Conservation (phyloP, 2,329 filamentous ascomycete species). For the Didymella segeticola region DNA sequence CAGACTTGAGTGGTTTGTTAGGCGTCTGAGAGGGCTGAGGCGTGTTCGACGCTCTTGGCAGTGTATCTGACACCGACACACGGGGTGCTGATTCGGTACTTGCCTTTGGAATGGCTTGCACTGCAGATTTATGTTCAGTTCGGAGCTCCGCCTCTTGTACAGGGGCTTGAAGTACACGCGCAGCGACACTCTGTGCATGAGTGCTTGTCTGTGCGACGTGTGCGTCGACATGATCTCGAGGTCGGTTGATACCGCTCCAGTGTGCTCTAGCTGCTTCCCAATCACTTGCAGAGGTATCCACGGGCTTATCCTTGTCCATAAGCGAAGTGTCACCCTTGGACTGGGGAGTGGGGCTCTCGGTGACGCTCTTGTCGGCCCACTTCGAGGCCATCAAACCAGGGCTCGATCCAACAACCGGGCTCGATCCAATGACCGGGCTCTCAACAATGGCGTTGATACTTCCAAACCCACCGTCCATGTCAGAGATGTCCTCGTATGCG, state of each 20-base stretch:
- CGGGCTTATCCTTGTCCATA: conserved; percentile 10
- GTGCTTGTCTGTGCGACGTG: conserved; percentile 2
- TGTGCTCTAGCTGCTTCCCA: conserved; percentile 75
- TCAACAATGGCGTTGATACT: conserved; percentile 76
- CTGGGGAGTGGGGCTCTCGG: conserved; percentile 22
- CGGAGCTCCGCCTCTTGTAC: conserved; percentile 12
- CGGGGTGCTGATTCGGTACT: not conserved
- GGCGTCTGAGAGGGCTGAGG: conserved; percentile 25
- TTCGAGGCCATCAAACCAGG: conserved; percentile 31
- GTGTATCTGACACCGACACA: conserved; percentile 9
- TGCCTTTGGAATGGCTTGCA: not conserved
- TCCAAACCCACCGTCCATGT: conserved; percentile 71
- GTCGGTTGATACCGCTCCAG: conserved; percentile 70
- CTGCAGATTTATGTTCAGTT: conserved; percentile 6
- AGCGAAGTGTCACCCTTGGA: conserved; percentile 15
- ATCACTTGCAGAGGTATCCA: conserved; percentile 51
- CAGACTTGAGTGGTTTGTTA: conserved; percentile 48
- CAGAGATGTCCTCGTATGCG: conserved; percentile 75
- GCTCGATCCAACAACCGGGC: conserved; percentile 53
- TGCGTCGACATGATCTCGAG: conserved; percentile 60
- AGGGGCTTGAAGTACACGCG: conserved; percentile 21
- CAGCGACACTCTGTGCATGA: conserved; percentile 8
- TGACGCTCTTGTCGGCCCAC: conserved; percentile 29
- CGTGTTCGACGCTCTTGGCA: conserved; percentile 4
- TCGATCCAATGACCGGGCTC: conserved; percentile 57